Conservation (phyloP, 768 basidiomycete species). For the Sarcodon aspratus region DNA sequence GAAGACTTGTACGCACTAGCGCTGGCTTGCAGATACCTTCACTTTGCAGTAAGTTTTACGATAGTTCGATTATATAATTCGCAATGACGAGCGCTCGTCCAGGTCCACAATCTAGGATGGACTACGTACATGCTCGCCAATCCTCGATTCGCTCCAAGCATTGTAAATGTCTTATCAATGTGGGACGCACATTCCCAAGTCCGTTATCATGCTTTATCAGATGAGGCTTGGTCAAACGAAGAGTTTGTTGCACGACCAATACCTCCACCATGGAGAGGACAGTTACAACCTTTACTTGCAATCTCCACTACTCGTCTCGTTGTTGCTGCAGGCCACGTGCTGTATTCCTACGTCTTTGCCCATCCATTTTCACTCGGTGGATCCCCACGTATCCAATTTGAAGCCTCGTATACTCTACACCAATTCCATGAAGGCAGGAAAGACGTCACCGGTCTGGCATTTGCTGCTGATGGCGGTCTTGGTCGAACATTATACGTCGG, state of each 20-base stretch:
- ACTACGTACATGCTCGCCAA: slow-evolving; percentile 34
- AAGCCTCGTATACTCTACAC: slow-evolving; percentile 14
- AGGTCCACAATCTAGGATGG: slow-evolving; percentile 63
- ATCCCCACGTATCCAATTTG: slow-evolving; percentile 12
- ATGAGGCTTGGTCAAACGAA: slow-evolving; percentile 37
- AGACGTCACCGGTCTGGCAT: slow-evolving; percentile 20
- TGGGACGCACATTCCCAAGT: slow-evolving; percentile 36
- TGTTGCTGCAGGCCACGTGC: slow-evolving; percentile 44
- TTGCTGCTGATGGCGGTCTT: slow-evolving; percentile 12
- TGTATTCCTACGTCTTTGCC: slow-evolving; percentile 49
- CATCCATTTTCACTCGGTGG: slow-evolving; percentile 2
- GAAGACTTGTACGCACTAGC: slow-evolving; percentile 30
- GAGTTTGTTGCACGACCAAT: slow-evolving; percentile 56
- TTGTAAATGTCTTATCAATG: slow-evolving; percentile 26
- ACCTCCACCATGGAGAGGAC: slow-evolving; percentile 44
- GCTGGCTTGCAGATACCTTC: slow-evolving; percentile 22
- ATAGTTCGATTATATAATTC: not conserved
- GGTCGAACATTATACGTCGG: slow-evolving; percentile 17
- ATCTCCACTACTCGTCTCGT: slow-evolving; percentile 43
- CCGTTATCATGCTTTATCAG: slow-evolving; percentile 39
- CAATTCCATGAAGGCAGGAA: slow-evolving; percentile 12
- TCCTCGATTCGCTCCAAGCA: slow-evolving; percentile 42
- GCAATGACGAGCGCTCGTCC: not conserved
- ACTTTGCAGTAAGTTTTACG: slow-evolving; percentile 29
- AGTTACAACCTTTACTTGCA: slow-evolving; percentile 44